Evolutionary conservation across 2,329 filamentous ascomycete genomes (phyloP), one percentile per base, ranked within the genome.

Genomic region (Teratosphaeria pseudoeucalypti): DNA sequence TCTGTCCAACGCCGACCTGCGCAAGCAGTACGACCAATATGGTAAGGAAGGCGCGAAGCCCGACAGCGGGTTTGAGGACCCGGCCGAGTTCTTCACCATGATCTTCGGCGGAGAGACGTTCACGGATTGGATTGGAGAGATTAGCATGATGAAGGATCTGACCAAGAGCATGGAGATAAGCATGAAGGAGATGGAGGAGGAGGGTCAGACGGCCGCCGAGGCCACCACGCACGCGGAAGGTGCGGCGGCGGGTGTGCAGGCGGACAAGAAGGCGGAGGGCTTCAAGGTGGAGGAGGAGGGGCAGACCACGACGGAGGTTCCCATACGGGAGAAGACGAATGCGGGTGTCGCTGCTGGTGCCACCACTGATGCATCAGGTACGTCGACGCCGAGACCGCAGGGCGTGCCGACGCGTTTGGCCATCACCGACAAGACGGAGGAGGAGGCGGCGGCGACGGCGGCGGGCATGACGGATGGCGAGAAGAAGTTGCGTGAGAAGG

Each of bases 91-190:
- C 82, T 99, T 99, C 78, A 89, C 89, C 70, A 95, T 92, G 80
- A 99, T 99, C 68, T 99, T 99, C 72, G 94, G 94, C 67, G 94
- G 94, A 62, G 92, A 96, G 68, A 91, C 92, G 12, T 99, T 99
- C 71, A 81, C 88, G 62, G 92, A 99, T 78, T 90, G 94, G 81
- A 97, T 99, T 71, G 94, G 94, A 66, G 94, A 99, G 81, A 96
- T 99, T 67, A 94, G 90, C 56, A 84, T 99, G 60, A 96, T 99
- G 89, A 97, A 96, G 79, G 94, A 99, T 71, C 82, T 99, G 58
- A 97, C 92, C 19, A 90, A 91, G 70, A 96, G 92, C 53, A 97
- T 99, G 92, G 94, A 99, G 70, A 97, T 99, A 66, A 92, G 90
- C 23, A 92, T 91, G 85, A 81, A 89, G 59, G 85, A 86, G 62